Conservation (phyloP, 1,284 basidiomycete genomes). For the Mrakiaceae sp. region DNA sequence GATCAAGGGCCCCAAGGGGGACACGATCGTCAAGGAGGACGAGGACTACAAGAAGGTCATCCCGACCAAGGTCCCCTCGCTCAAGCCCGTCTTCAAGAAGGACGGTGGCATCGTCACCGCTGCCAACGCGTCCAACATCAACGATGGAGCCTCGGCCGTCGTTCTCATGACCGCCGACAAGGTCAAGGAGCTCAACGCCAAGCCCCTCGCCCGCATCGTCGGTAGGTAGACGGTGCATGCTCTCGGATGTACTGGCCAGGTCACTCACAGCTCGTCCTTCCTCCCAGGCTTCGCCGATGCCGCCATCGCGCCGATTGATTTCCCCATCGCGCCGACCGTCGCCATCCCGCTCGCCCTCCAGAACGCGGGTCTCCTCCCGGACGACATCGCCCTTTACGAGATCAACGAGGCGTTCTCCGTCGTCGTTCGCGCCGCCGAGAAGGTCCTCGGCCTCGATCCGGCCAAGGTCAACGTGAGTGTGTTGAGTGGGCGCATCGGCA, state of each 20-base stretch:
- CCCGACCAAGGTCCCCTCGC: slow-evolving; percentile 77
- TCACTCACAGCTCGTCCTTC: background rate
- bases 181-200: slow-evolving; percentile 73
- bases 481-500: no score
- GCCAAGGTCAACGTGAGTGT: slow-evolving; percentile 88
- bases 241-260: no score
- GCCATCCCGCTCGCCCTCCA: slow-evolving; percentile 83
- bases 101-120: slow-evolving; percentile 82
- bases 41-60: slow-evolving; percentile 96
- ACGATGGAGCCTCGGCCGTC: slow-evolving; percentile 94
- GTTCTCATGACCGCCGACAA: slow-evolving; percentile 86
- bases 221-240: slow-evolving; percentile 44
- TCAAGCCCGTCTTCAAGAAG: slow-evolving; percentile 78
- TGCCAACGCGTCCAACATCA: slow-evolving; percentile 90
- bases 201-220: slow-evolving; percentile 80
- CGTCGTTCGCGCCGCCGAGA: slow-evolving; percentile 83
- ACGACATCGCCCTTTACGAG: slow-evolving; percentile 88
- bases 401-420: slow-evolving; percentile 98
- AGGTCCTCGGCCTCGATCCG: slow-evolving; percentile 69
- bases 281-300: slow-evolving; percentile 83
- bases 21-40: slow-evolving; percentile 80
- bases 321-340: slow-evolving; percentile 86
- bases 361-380: slow-evolving; percentile 66
- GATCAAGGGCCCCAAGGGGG: slow-evolving; percentile 89
- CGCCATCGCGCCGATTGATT: slow-evolving; percentile 92